Conservation (phyloP, 2,329 filamentous ascomycete species). For the Aspergillus puulaauensis region DNA sequence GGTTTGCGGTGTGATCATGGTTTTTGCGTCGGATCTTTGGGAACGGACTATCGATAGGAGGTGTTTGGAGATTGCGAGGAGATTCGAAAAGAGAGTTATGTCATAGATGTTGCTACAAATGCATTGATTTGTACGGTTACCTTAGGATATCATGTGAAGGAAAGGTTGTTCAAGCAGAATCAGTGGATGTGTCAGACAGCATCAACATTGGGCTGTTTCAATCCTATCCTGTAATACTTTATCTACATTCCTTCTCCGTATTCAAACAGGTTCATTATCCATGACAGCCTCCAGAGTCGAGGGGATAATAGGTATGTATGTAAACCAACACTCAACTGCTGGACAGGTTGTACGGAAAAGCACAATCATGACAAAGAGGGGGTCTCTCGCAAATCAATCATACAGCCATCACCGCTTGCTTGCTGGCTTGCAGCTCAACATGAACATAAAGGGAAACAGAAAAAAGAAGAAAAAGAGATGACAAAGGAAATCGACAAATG, state of each 20-base stretch:
- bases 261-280: not conserved
- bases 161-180: too few species aligned
- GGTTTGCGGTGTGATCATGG: too few species aligned
- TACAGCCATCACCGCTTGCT: constrained; percentile 31
- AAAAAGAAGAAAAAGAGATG: constrained; percentile 20
- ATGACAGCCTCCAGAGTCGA: not conserved
- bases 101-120: too few species aligned
- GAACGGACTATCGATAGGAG: too few species aligned
- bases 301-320: not conserved
- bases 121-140: too few species aligned
- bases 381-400: constrained; percentile 19
- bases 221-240: not conserved
- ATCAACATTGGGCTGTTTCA: too few species aligned
- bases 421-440: constrained; percentile 30
- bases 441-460: constrained; percentile 21
- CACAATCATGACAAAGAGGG: constrained; percentile 22
- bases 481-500: constrained; percentile 19
- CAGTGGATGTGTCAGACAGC: too few species aligned
- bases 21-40: too few species aligned
- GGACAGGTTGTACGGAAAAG: constrained; percentile 2
- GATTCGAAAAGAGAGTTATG: too few species aligned
- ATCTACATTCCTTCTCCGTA: not conserved
- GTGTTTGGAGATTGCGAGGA: too few species aligned
- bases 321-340: not conserved
- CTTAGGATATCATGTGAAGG: too few species aligned